These are phyloP conservation scores for Kuraishia piskuri DNA, from an alignment of 805 yeast species.

Conservation along the genomic window DNA sequence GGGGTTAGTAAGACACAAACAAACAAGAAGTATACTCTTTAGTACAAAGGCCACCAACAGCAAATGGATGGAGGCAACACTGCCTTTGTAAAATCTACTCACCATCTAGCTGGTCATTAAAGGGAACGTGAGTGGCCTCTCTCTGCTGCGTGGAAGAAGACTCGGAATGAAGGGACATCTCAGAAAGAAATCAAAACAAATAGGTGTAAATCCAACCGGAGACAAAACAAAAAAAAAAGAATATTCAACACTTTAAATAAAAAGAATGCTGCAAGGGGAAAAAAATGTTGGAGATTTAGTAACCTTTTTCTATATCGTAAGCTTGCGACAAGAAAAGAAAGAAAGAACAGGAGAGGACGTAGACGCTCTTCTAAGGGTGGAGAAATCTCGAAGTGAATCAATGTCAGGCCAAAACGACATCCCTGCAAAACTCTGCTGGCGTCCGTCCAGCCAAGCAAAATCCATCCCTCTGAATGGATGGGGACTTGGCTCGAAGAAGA, in stretches of 20 bases:
- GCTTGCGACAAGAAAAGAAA: neutral
- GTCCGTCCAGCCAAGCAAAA: no score
- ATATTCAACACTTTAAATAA: neutral
- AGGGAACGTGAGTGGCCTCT: neutral
- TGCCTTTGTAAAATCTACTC: no score
- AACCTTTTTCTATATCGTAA: neutral
- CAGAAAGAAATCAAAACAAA: neutral
- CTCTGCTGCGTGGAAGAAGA: neutral
- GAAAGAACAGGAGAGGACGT: neutral
- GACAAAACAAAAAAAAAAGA: neutral
- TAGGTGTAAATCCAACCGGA: neutral
- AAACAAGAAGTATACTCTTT: no score
- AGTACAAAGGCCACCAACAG: no score
- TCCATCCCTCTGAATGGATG: neutral
- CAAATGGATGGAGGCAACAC: no score
- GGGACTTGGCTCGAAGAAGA: neutral
- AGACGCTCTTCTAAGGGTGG: no score
- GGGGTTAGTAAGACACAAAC: neutral
- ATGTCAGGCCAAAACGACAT: neutral
- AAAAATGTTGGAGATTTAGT: neutral
- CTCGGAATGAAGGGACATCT: neutral
- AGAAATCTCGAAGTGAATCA: neutral
- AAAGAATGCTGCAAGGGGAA: neutral
- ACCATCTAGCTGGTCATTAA: constrained; percentile 4
- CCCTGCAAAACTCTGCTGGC: neutral